phyloP scores from a whole-genome alignment of 1,139 yeast species.

The Suzukiozyma palmioleophila region DNA sequence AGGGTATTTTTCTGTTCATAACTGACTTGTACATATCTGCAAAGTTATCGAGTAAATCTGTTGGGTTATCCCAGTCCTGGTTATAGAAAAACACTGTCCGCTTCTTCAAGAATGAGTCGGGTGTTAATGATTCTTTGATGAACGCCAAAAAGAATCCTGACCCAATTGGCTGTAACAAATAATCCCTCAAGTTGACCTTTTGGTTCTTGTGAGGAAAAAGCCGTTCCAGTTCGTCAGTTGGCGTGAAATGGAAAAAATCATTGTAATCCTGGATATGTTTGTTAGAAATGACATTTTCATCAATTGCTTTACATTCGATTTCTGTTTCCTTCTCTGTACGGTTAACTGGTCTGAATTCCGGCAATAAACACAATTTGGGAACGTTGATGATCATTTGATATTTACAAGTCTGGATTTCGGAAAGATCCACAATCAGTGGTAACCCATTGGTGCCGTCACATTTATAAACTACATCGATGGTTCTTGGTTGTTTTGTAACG shows the following conservation, averaged over 20 bases:
- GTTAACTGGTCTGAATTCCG: conserved; percentile 41
- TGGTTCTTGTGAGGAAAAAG: conserved; percentile 18
- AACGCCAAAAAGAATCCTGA: conserved; percentile 28
- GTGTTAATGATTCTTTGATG: conserved; percentile 12
- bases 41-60: conserved; percentile 17
- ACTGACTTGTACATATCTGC: conserved; percentile 18
- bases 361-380: conserved; percentile 54
- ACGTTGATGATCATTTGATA: conserved; percentile 59
- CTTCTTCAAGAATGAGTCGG: conserved; percentile 15
- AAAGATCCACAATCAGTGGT: conserved; percentile 39
- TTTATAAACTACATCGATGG: conserved; percentile 58
- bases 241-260: conserved; percentile 10
- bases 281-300: conserved; percentile 12
- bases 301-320: conserved; percentile 39
- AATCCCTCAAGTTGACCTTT: conserved; percentile 26
- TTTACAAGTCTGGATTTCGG: conserved; percentile 70
- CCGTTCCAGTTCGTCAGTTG: conserved; percentile 5
- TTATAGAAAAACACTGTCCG: conserved; percentile 25
- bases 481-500: conserved; percentile 58
- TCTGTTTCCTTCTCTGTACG: conserved; percentile 32
- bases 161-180: conserved; percentile 24
- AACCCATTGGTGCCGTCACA: conserved; percentile 48
- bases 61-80: conserved; percentile 12
- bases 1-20: conserved; percentile 22
- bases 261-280: conserved; percentile 7